These are phyloP conservation scores for Amanita phalloides DNA, from an alignment of 768 basidiomycete genomes.

Conservation along the genomic window DNA sequence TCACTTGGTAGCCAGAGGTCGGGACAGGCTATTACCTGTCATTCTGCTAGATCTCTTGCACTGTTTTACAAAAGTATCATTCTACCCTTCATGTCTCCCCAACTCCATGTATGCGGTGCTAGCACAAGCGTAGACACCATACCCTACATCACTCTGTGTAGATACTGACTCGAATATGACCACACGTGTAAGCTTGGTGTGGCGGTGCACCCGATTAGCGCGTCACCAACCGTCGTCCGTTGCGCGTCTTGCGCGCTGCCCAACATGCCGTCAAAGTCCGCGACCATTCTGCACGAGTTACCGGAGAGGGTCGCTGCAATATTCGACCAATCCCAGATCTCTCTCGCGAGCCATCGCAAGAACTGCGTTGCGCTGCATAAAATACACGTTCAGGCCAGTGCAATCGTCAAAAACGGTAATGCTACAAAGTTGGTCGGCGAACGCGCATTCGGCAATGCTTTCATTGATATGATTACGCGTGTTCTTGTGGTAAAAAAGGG, in stretches of 20 bases:
- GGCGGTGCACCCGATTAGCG: constrained; percentile 1
- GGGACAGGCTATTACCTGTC: background rate
- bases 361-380: constrained; percentile 84
- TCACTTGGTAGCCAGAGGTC: background rate
- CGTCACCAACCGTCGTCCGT: background rate
- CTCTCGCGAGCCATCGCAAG: constrained; percentile 86
- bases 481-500: constrained; percentile 84
- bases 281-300: constrained; percentile 19
- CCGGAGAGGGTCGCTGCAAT: constrained; percentile 26
- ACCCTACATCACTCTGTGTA: background rate
- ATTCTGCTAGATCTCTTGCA: background rate
- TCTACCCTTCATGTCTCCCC: background rate
- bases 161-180: background rate
- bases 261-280: constrained; percentile 15
- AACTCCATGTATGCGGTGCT: background rate
- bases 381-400: constrained; percentile 58
- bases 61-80: background rate
- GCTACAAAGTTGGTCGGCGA: constrained; percentile 59
- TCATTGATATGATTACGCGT: constrained; percentile 64
- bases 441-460: constrained; percentile 62
- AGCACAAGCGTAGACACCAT: constrained; percentile 1
- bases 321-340: constrained; percentile 75
- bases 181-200: constrained; percentile 8
- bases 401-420: constrained; percentile 35
- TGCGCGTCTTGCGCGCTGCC: background rate